Percentiles rank a stretch among this genome's conserved stretches.
phyloP scores from a whole-genome alignment of 441 rosid species.

The Dalechampia spathulata region DNA sequence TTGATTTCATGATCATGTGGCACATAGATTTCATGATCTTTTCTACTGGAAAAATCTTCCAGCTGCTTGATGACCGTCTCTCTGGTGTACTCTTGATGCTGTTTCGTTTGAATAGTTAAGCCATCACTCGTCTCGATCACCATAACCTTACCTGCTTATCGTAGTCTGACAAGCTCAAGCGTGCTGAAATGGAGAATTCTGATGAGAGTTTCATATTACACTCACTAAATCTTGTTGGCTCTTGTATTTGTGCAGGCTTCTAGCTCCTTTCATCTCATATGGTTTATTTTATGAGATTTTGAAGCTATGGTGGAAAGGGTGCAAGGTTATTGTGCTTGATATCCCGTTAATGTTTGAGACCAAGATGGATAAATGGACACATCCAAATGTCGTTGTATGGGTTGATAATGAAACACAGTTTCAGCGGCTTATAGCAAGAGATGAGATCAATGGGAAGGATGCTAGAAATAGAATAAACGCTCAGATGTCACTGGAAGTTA shows the following conservation, averaged over 20 bases:
- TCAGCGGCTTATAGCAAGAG: constrained; percentile 47
- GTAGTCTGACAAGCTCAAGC: too few species aligned
- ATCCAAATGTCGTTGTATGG: constrained; percentile 13
- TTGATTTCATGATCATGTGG: too few species aligned
- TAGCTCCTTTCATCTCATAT: constrained; percentile 15
- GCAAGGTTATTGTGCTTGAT: constrained; percentile 13
- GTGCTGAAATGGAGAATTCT: too few species aligned
- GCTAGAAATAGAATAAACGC: constrained; percentile 63
- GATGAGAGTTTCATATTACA: too few species aligned
- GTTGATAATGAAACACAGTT: constrained; percentile 14
- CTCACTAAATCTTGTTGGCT: constrained; percentile 1
- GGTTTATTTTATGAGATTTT: constrained; percentile 6
- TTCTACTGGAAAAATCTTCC: too few species aligned
- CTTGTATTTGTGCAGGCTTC: constrained; percentile 30
- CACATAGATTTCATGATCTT: too few species aligned
- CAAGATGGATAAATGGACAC: constrained; percentile 14
- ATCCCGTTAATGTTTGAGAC: constrained; percentile 13
- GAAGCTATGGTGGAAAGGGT: constrained; percentile 15
- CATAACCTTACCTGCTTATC: too few species aligned
- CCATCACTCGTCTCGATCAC: too few species aligned
- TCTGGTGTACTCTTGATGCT: too few species aligned
- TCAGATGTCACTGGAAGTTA: constrained; percentile 69
- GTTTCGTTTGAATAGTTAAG: too few species aligned
- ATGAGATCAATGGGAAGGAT: constrained; percentile 41
- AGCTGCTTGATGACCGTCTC: too few species aligned